Evolutionary conservation across 2,329 filamentous ascomycete species (phyloP).

Genomic region (Coniochaeta sp.): DNA sequence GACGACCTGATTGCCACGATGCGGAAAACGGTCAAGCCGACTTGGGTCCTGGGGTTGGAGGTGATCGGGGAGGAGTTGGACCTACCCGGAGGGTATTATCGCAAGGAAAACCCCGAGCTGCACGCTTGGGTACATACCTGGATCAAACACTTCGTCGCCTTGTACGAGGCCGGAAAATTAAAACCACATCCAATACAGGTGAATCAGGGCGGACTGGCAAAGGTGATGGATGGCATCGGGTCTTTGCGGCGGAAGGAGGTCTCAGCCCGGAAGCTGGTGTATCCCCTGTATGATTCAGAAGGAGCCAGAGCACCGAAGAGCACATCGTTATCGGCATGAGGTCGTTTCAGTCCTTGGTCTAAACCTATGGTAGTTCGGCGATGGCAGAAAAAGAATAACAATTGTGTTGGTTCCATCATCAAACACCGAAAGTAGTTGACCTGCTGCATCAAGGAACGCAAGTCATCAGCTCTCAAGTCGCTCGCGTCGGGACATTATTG

Average conservation of each 20-base stretch:
- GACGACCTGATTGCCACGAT: slow-evolving; percentile 2
- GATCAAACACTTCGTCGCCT: slow-evolving; percentile 1
- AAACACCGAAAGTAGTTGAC: too few relatives aligned
- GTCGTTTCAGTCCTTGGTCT: neutral
- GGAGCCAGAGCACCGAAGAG: neutral
- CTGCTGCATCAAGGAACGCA: too few relatives aligned
- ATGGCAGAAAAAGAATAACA: too few relatives aligned
- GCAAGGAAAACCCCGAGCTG: slow-evolving; percentile 4
- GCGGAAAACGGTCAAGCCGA: slow-evolving; percentile 4
- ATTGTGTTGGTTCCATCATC: too few relatives aligned
- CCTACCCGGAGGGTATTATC: slow-evolving; percentile 4
- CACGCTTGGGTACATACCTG: slow-evolving; percentile 1
- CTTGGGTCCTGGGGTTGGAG: slow-evolving; percentile 8
- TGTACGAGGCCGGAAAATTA: slow-evolving; percentile 4
- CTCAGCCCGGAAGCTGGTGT: slow-evolving; percentile 5
- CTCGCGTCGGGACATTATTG: neutral
- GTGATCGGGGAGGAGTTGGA: slow-evolving; percentile 2
- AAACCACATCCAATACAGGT: slow-evolving; percentile 5
- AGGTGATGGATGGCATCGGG: slow-evolving; percentile 3
- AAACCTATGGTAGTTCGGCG: too few relatives aligned
- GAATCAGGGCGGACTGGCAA: neutral
- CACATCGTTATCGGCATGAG: neutral
- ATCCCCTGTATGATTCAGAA: neutral
- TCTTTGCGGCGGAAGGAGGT: slow-evolving; percentile 4
- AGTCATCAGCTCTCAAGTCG: neutral